A percentile compares a stretch with the other conserved stretches of the same genome.
These are phyloP conservation scores for Synchytrium microbalum DNA, from an alignment of 371 early-diverging fungal genomes.

Conservation along the genomic window DNA sequence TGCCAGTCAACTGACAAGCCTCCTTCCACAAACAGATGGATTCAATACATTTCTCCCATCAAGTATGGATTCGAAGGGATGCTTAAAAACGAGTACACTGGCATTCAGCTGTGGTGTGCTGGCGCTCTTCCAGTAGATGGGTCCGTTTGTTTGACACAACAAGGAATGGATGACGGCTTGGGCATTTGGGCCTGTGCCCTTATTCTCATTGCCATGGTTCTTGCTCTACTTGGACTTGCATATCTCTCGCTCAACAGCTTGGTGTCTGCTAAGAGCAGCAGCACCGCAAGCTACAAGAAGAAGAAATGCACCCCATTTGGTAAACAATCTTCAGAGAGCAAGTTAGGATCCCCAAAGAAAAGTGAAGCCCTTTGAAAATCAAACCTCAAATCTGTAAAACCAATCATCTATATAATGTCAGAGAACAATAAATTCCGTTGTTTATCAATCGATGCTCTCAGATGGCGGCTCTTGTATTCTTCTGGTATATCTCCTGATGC, in stretches of 20 bases:
- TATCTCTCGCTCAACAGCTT: too few relatives aligned
- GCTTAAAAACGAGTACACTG: slow-evolving; percentile 24
- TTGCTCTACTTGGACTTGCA: not conserved
- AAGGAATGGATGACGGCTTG: not conserved
- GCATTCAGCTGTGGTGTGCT: not conserved
- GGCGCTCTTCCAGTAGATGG: not conserved
- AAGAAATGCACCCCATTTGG: too few relatives aligned
- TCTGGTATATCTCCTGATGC: slow-evolving; percentile 3
- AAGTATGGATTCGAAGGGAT: slow-evolving; percentile 26
- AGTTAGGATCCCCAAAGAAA: too few relatives aligned
- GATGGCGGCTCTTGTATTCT: slow-evolving; percentile 3
- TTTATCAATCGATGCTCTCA: slow-evolving; percentile 11
- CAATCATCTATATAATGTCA: not conserved
- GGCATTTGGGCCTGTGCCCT: not conserved
- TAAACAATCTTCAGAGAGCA: too few relatives aligned
- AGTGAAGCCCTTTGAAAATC: too few relatives aligned
- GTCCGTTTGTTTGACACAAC: not conserved
- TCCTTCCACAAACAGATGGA: slow-evolving; percentile 28
- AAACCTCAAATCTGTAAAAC: too few relatives aligned
- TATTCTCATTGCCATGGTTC: not conserved
- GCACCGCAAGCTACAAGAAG: not conserved
- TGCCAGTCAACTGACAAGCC: slow-evolving; percentile 1
- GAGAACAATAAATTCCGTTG: slow-evolving; percentile 2
- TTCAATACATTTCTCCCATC: slow-evolving; percentile 52
- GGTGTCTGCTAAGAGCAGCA: not conserved